Percentiles rank a stretch among this genome's conserved stretches.
phyloP scores from a whole-genome alignment of 768 basidiomycete genomes.

The Tricholoma saponaceum region DNA sequence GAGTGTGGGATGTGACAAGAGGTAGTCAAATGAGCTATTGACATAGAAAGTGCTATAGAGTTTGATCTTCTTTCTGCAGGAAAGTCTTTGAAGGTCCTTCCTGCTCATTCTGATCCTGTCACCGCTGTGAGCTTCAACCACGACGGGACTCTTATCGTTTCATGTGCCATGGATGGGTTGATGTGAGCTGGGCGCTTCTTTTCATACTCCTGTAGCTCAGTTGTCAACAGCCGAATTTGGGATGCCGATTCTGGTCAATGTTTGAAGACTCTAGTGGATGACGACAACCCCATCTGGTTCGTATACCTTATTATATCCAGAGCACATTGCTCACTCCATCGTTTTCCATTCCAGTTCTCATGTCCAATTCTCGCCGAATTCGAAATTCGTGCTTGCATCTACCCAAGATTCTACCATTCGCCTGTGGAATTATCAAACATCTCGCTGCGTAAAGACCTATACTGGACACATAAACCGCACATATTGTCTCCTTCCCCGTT shows the following conservation, averaged over 20 bases:
- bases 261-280: conserved; percentile 93
- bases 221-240: conserved; percentile 83
- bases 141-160: conserved; percentile 92
- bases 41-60: background rate
- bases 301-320: conserved; percentile 10
- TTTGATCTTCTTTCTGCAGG: conserved; percentile 39
- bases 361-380: conserved; percentile 91
- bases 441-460: conserved; percentile 91
- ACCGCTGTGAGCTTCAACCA: conserved; percentile 92
- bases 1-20: conserved; percentile 94
- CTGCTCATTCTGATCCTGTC: conserved; percentile 97
- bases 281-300: conserved; percentile 91
- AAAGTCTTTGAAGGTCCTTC: conserved; percentile 79
- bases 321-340: conserved; percentile 4
- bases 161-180: conserved; percentile 94
- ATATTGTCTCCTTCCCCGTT: conserved; percentile 72
- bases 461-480: conserved; percentile 83
- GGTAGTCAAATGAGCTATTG: conserved; percentile 39
- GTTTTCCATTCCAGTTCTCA: conserved; percentile 53
- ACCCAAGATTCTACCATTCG: conserved; percentile 95
- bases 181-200: conserved; percentile 56
- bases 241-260: conserved; percentile 97
- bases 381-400: conserved; percentile 81
- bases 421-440: conserved; percentile 91
- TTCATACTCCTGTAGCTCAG: conserved; percentile 1